Conservation (phyloP, 2,329 filamentous ascomycete species). For the Neurospora crassa region DNA sequence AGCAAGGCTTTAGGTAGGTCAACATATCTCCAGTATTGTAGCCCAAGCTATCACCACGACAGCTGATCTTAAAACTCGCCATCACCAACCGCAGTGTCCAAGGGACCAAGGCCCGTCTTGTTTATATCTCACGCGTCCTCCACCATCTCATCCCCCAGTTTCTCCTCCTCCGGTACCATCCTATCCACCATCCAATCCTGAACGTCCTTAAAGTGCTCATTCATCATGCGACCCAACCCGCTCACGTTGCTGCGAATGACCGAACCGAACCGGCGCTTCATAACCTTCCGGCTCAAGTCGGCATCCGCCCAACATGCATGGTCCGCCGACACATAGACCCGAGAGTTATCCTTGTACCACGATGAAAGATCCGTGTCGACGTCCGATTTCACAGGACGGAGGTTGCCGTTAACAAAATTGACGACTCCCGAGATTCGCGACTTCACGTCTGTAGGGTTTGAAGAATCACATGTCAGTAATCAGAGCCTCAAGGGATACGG, state of each 20-base stretch:
- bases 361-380: conserved; percentile 59
- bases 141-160: conserved; percentile 31
- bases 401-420: conserved; percentile 69
- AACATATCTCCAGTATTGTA: background rate
- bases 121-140: conserved; percentile 32
- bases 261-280: conserved; percentile 50
- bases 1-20: background rate
- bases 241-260: conserved; percentile 41
- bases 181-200: conserved; percentile 40
- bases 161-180: conserved; percentile 17
- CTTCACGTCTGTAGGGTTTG: conserved; percentile 45
- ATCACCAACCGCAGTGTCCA: too few species aligned
- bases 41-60: background rate
- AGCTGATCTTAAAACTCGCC: too few species aligned
- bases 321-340: conserved; percentile 64
- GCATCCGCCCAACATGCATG: conserved; percentile 68
- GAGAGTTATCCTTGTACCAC: conserved; percentile 80
- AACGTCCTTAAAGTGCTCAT: conserved; percentile 40
- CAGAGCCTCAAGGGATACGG: conserved; percentile 6
- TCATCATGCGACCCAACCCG: conserved; percentile 48
- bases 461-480: background rate
- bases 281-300: conserved; percentile 48
- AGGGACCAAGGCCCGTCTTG: too few species aligned
- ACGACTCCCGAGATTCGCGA: conserved; percentile 61
- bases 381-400: conserved; percentile 73